These are phyloP conservation scores for Alternaria arbusti DNA, from an alignment of 2,329 filamentous ascomycete genomes.

Conservation along the genomic window DNA sequence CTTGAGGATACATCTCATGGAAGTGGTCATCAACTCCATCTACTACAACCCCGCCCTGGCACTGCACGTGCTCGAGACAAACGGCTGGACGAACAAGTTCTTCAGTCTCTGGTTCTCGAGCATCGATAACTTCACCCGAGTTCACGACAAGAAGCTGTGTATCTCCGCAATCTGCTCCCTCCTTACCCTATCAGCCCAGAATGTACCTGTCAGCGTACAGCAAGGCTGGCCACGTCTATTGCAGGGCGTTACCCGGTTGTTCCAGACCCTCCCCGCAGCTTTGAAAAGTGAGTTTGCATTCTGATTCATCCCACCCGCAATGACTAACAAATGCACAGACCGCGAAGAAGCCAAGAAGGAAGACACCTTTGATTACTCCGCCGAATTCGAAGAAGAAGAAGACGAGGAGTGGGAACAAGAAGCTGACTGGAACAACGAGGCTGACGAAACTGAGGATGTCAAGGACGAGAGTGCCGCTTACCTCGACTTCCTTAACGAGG, in stretches of 20 bases:
- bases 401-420: constrained; percentile 83
- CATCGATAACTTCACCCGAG: constrained; percentile 89
- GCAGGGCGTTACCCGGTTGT: constrained; percentile 85
- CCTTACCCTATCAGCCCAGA: constrained; percentile 76
- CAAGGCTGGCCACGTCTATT: constrained; percentile 94
- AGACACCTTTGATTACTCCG: constrained; percentile 78
- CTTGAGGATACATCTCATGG: constrained; percentile 95
- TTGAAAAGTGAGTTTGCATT: constrained; percentile 71
- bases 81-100: constrained; percentile 97
- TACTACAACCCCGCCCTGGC: constrained; percentile 93
- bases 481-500: constrained; percentile 92
- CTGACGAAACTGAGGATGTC: constrained; percentile 69
- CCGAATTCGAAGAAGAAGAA: constrained; percentile 77
- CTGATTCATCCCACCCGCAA: constrained; percentile 11
- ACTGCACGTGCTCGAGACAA: constrained; percentile 85
- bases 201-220: constrained; percentile 90
- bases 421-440: constrained; percentile 70
- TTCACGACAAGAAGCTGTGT: constrained; percentile 98
- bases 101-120: constrained; percentile 98
- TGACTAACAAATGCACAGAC: constrained; percentile 57
- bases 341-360: constrained; percentile 89
- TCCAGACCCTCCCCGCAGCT: constrained; percentile 87
- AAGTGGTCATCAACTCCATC: constrained; percentile 97
- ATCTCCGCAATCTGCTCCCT: constrained; percentile 92
- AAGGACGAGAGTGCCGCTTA: constrained; percentile 94